Base-by-base conservation (phyloP, 2,329 filamentous ascomycete genomes). In the Bipolaris gigantea region DNA sequence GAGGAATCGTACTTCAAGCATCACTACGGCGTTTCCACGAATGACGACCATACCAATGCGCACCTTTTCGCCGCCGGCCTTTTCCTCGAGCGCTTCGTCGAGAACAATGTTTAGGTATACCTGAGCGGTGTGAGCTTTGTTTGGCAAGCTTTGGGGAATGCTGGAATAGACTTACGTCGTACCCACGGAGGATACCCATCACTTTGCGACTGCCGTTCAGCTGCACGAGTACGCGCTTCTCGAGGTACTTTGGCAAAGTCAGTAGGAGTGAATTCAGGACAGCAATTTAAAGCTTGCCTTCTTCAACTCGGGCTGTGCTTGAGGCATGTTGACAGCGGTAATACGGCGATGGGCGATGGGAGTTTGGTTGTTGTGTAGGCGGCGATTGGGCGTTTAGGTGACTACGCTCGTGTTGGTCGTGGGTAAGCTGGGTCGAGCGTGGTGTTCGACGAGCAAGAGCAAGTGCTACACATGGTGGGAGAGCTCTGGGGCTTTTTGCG, bases 71-170 rank as follows among this genome's bases (percentile, higher is more conserved):
- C 92, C 92, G 58, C 90, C 90, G 18, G 89, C 83, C 77, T 95
- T 96, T 81, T 97, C 92, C 76, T 99, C 94, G 42, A 96, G 86
- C 18, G 94, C 93, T 67, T 99, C 94, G 75, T 99, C 95, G 21
- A 99, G 85, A 39, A 99, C 94, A 72, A 99, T 92, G 79, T 99
- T 99, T 72, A 99, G 81, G 80, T 97, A 99, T 59, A 97, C 92
- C 93, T 97, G 32, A 30, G 25, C 38, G 38, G 18, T 15, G 23
- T 59, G 15, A 49, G 36, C 15, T 41, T 63, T 25, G 18, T 30
- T 19, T n/a, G 16, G 4, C 32, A 9, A 21, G 8, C 11, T 11
- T 32, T 9, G 15, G 15, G 25, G 30, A 13, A 38, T 11, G 6
- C 21, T 44, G n/a, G 53, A 30, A 15, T 40, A 19, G 16, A 70